phyloP scores from a whole-genome alignment of 805 yeast genomes.

The Blastobotrys peoriensis region DNA sequence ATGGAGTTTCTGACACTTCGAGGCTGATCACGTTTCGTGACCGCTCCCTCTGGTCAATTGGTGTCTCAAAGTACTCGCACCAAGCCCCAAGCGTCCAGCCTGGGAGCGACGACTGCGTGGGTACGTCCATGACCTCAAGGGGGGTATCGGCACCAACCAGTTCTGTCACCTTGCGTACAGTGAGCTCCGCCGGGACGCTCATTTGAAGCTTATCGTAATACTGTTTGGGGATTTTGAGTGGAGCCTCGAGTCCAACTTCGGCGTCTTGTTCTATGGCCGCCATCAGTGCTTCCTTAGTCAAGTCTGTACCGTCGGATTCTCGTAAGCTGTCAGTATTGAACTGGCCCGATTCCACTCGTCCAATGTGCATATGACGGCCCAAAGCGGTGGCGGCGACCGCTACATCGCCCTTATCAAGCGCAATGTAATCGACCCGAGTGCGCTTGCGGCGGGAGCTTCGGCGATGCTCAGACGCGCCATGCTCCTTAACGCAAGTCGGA shows the following conservation, averaged over 20 bases:
- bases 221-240: constrained; percentile 39
- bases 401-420: constrained; percentile 66
- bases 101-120: constrained; percentile 57
- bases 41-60: constrained; percentile 46
- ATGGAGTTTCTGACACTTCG: constrained; percentile 58
- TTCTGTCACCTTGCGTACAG: constrained; percentile 51
- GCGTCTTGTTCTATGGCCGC: too few relatives aligned
- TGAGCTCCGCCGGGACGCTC: constrained; percentile 49
- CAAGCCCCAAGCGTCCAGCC: constrained; percentile 69
- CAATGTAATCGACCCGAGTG: constrained; percentile 66
- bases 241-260: constrained; percentile 38
- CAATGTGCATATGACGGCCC: constrained; percentile 20
- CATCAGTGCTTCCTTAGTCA: constrained; percentile 35
- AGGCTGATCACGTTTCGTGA: constrained; percentile 76
- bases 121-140: constrained; percentile 84
- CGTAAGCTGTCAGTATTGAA: constrained; percentile 29
- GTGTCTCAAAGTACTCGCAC: constrained; percentile 59
- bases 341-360: constrained; percentile 16
- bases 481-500: constrained; percentile 35
- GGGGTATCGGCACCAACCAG: constrained; percentile 56
- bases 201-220: constrained; percentile 37
- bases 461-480: constrained; percentile 47
- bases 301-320: constrained; percentile 29
- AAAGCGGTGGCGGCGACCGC: constrained; percentile 29
- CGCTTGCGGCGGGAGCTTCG: constrained; percentile 51